Evolutionary conservation across 2,329 filamentous ascomycete genomes (phyloP).

Genomic region (Xylaria sp.): DNA sequence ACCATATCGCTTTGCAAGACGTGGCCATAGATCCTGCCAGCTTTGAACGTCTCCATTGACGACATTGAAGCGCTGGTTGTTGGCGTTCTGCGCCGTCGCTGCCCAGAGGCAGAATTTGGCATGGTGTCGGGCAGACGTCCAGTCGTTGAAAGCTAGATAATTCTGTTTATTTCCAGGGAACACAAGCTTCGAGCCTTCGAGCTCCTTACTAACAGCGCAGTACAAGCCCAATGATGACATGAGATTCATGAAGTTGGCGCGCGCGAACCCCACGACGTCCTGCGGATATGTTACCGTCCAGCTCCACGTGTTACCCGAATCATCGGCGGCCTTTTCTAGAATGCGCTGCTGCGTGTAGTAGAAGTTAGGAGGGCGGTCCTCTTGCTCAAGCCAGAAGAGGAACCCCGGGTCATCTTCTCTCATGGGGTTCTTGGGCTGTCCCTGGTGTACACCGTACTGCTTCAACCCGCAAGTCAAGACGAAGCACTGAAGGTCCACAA

Average conservation of each 20-base stretch:
- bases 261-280: constrained; percentile 51
- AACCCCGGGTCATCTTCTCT: constrained; percentile 55
- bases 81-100: constrained; percentile 44
- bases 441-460: constrained; percentile 65
- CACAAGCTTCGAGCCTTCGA: constrained; percentile 47
- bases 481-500: constrained; percentile 58
- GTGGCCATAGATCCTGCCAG: constrained; percentile 58
- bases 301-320: constrained; percentile 36
- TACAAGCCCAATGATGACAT: constrained; percentile 56
- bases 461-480: constrained; percentile 62
- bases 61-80: constrained; percentile 56
- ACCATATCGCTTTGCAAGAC: constrained; percentile 52
- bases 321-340: constrained; percentile 46
- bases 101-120: constrained; percentile 54
- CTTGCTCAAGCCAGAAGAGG: constrained; percentile 52
- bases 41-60: constrained; percentile 55
- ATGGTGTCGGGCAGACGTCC: constrained; percentile 51
- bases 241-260: constrained; percentile 56
- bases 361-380: constrained; percentile 58
- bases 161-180: constrained; percentile 52
- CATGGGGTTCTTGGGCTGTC: constrained; percentile 59
- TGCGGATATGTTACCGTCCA: constrained; percentile 51
- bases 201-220: constrained; percentile 50
- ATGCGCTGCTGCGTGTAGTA: constrained; percentile 63
- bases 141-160: constrained; percentile 51